Evolutionary conservation across 202 grass and related monocot species (phyloP).

Genomic region (Eragrostis tef): DNA sequence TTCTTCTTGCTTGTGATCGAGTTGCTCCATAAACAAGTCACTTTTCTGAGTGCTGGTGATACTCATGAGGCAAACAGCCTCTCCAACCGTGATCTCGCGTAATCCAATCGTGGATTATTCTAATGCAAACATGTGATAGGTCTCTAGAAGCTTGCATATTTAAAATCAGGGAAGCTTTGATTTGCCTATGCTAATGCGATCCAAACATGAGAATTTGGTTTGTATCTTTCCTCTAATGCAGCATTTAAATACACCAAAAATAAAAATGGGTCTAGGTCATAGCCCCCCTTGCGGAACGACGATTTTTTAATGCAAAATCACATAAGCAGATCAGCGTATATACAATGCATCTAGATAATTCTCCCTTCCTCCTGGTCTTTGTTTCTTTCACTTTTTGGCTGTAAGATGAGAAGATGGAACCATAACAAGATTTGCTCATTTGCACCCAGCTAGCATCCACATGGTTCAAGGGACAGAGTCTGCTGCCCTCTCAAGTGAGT

Average conservation of each 20-base stretch:
- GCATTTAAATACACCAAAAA: background rate
- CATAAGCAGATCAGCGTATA: constrained; percentile 6
- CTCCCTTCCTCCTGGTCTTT: background rate
- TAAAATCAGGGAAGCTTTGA: constrained; percentile 12
- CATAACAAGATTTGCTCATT: constrained; percentile 27
- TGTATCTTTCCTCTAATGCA: constrained; percentile 30
- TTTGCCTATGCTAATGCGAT: constrained; percentile 27
- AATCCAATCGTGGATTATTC: constrained; percentile 44
- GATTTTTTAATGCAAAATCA: background rate
- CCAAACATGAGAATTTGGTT: constrained; percentile 38
- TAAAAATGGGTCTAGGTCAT: background rate
- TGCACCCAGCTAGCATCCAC: constrained; percentile 46
- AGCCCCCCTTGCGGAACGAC: background rate
- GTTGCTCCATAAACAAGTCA: constrained; percentile 35
- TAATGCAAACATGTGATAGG: constrained; percentile 31
- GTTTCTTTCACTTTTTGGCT: constrained; percentile 13
- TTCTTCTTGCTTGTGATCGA: constrained; percentile 14
- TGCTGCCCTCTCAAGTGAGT: constrained; percentile 50
- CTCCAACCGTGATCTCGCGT: constrained; percentile 48
- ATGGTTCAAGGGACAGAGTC: constrained; percentile 47
- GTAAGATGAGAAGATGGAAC: constrained; percentile 22
- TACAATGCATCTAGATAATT: constrained; percentile 14
- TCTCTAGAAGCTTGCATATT: constrained; percentile 28
- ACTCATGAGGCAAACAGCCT: constrained; percentile 32
- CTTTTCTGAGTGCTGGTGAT: constrained; percentile 15